phyloP scores from a whole-genome alignment of 192 early-diverging fungal species.

The Thamnidium elegans region DNA sequence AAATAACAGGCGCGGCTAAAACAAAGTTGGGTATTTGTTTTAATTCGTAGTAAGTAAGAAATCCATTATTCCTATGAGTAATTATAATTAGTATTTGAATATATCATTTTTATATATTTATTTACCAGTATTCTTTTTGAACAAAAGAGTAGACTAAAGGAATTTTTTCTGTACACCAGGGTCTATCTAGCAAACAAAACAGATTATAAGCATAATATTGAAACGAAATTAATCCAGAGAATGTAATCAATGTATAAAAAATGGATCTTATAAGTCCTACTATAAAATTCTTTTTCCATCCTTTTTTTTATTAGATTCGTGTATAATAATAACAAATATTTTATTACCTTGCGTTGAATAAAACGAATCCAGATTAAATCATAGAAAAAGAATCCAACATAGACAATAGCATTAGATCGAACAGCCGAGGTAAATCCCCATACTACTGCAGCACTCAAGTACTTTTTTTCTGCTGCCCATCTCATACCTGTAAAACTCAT shows the following conservation, averaged over 20 bases:
- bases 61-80: slow-evolving; percentile 74
- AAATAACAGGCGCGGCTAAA: slow-evolving; percentile 76
- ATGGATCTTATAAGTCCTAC: background rate
- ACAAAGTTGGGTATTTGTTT: slow-evolving; percentile 91
- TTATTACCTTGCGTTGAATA: slow-evolving; percentile 18
- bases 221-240: slow-evolving; percentile 57
- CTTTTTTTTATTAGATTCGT: slow-evolving; percentile 14
- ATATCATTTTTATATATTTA: background rate
- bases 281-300: background rate
- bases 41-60: slow-evolving; percentile 77
- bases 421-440: slow-evolving; percentile 59
- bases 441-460: slow-evolving; percentile 59
- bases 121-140: slow-evolving; percentile 82
- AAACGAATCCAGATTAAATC: slow-evolving; percentile 42
- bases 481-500: slow-evolving; percentile 80
- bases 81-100: background rate
- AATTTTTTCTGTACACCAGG: slow-evolving; percentile 63
- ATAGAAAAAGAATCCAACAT: slow-evolving; percentile 82
- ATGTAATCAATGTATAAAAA: slow-evolving; percentile 37
- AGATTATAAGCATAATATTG: slow-evolving; percentile 57
- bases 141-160: slow-evolving; percentile 82
- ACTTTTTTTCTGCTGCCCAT: slow-evolving; percentile 39
- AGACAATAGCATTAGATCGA: slow-evolving; percentile 79
- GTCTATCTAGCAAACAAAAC: slow-evolving; percentile 58
- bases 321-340: background rate